phyloP scores from a whole-genome alignment of 805 yeast genomes.

The Cyberlindnera japonica region DNA sequence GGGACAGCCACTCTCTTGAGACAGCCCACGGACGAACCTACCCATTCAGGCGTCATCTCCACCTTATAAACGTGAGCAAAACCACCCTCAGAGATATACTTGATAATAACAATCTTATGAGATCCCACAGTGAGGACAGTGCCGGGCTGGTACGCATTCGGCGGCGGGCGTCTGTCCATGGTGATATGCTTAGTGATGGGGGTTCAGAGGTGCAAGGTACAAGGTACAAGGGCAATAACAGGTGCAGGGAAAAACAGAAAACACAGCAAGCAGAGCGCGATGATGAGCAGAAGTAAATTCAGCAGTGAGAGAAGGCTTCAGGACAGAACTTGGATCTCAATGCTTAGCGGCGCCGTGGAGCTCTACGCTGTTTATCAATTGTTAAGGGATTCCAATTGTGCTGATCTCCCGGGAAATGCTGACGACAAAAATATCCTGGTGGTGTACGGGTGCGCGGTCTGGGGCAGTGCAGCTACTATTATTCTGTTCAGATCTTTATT shows the following conservation, averaged over 20 bases:
- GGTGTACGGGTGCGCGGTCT: constrained; percentile 2
- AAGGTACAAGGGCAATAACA: too few species aligned
- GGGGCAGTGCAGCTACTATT: neutral
- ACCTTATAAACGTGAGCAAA: constrained; percentile 94
- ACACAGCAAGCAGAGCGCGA: neutral
- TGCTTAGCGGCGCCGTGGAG: neutral
- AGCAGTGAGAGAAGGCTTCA: too few species aligned
- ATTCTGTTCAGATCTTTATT: neutral
- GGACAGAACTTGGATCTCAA: neutral
- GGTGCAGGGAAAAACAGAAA: too few species aligned
- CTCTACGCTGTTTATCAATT: too few species aligned
- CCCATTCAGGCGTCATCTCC: constrained; percentile 56
- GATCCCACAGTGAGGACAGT: constrained; percentile 79
- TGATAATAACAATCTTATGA: constrained; percentile 62
- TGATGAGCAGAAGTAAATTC: too few species aligned
- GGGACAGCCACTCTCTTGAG: constrained; percentile 95
- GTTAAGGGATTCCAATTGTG: neutral
- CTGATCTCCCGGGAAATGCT: neutral
- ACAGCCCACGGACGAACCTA: constrained; percentile 62
- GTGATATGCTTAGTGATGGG: neutral
- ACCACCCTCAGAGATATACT: constrained; percentile 86
- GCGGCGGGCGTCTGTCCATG: constrained; percentile 40
- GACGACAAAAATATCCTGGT: neutral
- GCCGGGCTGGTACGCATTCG: constrained; percentile 68
- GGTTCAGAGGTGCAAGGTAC: neutral